These are phyloP conservation scores for Wickerhamiella musiphila DNA, from an alignment of 805 yeast species.

Conservation along the genomic window DNA sequence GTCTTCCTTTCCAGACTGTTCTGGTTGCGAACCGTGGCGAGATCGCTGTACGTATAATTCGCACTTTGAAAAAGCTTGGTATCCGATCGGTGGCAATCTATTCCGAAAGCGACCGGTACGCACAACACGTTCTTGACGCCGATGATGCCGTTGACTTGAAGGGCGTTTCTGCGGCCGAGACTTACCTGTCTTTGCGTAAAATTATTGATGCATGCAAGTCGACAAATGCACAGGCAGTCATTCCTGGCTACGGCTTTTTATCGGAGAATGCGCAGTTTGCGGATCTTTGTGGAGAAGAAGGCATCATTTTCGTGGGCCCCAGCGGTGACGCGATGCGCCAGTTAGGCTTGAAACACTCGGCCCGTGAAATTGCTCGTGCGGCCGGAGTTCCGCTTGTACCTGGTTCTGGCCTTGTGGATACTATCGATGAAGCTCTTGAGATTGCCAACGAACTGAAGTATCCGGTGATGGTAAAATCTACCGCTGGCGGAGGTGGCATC, in stretches of 20 bases:
- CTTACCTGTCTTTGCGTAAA: conserved; percentile 74
- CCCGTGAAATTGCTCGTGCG: conserved; percentile 75
- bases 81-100: conserved; percentile 75
- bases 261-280: conserved; percentile 95
- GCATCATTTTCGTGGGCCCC: conserved; percentile 91
- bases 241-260: conserved; percentile 94
- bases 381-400: conserved; percentile 97
- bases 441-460: conserved; percentile 59
- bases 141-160: conserved; percentile 66
- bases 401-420: conserved; percentile 72
- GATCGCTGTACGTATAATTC: conserved; percentile 87
- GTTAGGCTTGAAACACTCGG: conserved; percentile 89
- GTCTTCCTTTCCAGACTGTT: conserved; percentile 63
- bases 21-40: conserved; percentile 95
- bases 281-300: conserved; percentile 66
- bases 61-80: conserved; percentile 63
- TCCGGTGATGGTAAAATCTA: conserved; percentile 91
- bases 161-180: conserved; percentile 78
- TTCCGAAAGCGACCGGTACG: conserved; percentile 77
- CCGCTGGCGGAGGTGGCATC: conserved; percentile 99
- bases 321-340: conserved; percentile 82
- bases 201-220: conserved; percentile 71
- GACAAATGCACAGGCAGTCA: conserved; percentile 81
- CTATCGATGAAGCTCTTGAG: conserved; percentile 54
- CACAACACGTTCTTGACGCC: conserved; percentile 71